Evolutionary conservation across 768 basidiomycete genomes (phyloP).

Genomic region (Xerocomellus chrysenteron): DNA sequence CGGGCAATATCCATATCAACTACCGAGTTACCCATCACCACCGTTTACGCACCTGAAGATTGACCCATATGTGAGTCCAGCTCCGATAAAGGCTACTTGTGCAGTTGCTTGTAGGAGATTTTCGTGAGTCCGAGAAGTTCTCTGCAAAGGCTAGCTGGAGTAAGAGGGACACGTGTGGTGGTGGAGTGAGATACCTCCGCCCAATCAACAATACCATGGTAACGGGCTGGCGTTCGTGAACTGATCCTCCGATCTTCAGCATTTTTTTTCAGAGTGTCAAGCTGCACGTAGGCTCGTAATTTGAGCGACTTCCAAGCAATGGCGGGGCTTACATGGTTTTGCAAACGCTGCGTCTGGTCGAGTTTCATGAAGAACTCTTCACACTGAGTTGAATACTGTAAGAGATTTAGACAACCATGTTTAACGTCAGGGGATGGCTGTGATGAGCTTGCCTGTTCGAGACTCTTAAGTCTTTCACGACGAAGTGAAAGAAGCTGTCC

Average conservation of each 20-base stretch:
- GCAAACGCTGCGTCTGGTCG: neutral
- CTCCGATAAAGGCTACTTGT: conserved; percentile 5
- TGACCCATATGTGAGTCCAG: conserved; percentile 22
- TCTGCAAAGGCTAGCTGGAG: neutral
- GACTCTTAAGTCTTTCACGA: neutral
- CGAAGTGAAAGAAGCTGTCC: neutral
- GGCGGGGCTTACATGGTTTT: neutral
- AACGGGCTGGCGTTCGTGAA: conserved; percentile 20
- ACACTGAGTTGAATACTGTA: neutral
- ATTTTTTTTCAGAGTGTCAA: neutral
- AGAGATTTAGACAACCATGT: neutral
- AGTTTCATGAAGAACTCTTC: neutral
- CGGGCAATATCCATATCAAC: neutral
- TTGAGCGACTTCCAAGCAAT: neutral
- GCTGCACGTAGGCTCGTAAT: neutral
- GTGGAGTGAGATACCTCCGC: conserved; percentile 5
- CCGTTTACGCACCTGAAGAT: conserved; percentile 23
- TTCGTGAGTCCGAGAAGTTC: conserved; percentile 6
- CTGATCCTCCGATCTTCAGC: neutral
- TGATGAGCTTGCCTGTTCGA: neutral
- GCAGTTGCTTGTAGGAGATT: neutral
- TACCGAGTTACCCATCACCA: neutral
- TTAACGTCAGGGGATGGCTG: neutral
- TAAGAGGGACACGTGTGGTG: neutral
- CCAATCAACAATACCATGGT: conserved; percentile 24